phyloP scores from a whole-genome alignment of 2,329 filamentous ascomycete genomes.

The Calcarisporium arbuscula region DNA sequence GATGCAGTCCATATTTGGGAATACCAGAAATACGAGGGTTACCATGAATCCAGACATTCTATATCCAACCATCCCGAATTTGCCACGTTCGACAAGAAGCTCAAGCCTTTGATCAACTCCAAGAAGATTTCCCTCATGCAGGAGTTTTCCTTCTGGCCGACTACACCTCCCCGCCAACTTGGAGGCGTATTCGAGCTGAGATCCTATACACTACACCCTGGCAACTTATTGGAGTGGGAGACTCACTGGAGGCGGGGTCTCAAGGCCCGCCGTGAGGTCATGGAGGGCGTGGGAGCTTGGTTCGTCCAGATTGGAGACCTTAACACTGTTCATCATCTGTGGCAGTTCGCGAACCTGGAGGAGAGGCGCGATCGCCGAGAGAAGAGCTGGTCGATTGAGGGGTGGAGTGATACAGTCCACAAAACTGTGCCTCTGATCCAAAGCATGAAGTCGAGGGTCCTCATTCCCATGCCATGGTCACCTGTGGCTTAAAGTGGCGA shows the following conservation, averaged over 20 bases:
- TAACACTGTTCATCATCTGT: constrained; percentile 96
- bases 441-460: constrained; percentile 87
- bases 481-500: constrained; percentile 64
- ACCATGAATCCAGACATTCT: constrained; percentile 82
- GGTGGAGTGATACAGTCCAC: constrained; percentile 96
- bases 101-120: constrained; percentile 75
- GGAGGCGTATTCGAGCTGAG: constrained; percentile 93
- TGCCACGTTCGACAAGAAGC: constrained; percentile 72
- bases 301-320: constrained; percentile 97
- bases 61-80: constrained; percentile 82
- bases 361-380: constrained; percentile 86
- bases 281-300: constrained; percentile 98
- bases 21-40: constrained; percentile 94
- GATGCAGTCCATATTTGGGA: constrained; percentile 98
- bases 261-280: constrained; percentile 86
- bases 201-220: constrained; percentile 92
- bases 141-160: constrained; percentile 99
- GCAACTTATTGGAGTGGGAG: constrained; percentile 97
- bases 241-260: constrained; percentile 94
- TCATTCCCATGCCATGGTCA: constrained; percentile 95
- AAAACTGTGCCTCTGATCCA: constrained; percentile 98
- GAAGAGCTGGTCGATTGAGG: constrained; percentile 90
- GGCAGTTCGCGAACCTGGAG: constrained; percentile 97
- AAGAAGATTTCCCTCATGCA: constrained; percentile 95
- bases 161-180: constrained; percentile 78